Base-by-base conservation (phyloP, 139 green algal species). In the Choricystis sp. region DNA sequence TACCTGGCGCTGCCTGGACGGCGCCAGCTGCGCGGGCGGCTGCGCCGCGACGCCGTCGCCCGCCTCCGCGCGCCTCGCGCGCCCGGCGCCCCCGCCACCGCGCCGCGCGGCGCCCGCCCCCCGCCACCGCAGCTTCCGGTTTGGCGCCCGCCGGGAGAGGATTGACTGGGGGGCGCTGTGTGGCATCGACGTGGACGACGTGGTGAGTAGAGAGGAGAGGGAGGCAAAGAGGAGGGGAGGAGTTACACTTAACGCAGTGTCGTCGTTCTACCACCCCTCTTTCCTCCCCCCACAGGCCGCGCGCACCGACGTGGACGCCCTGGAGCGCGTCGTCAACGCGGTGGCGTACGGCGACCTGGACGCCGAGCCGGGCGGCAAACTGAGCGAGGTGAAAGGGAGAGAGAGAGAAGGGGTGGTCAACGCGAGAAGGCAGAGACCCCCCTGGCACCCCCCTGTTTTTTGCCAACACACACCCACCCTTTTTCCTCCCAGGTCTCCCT, bases 131-230 rank as follows among this genome's bases (percentile, higher is more conserved):
- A n/a, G n/a, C 0, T 87, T 89, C 64, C 70, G 68, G 31, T 89
- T 89, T 66, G 72, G 75, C 29, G 49, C 48, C 0, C 65, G 68
- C 14, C 61, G 77, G 0, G 23, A 61, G 0, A 69, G 78, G 23
- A 82, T 89, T 3, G 83, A 89, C 69, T 89, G 83, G 83, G 52
- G 75, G 2, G 49, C 83, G 19, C 69, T 89, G 29, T 74, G 86
- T 63, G 72, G 74, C 24, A 52, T 87, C 3, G 80, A 89, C 61
- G 57, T 84, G 24, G 75, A 68, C 26, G 19, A 24, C 2, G 66
- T 88, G 56, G 78, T 87, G 40, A 62, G 77, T 64, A 9, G 59
- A 49, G 19, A 49, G 5, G 59, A n/a, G 28, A 29, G 5, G 29
- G 22, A 30, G 9, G 60, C 3, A 3, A 26, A 24, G 21, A 3